Evolutionary conservation across 768 basidiomycete species (phyloP).

Genomic region (Obba rivulosa): DNA sequence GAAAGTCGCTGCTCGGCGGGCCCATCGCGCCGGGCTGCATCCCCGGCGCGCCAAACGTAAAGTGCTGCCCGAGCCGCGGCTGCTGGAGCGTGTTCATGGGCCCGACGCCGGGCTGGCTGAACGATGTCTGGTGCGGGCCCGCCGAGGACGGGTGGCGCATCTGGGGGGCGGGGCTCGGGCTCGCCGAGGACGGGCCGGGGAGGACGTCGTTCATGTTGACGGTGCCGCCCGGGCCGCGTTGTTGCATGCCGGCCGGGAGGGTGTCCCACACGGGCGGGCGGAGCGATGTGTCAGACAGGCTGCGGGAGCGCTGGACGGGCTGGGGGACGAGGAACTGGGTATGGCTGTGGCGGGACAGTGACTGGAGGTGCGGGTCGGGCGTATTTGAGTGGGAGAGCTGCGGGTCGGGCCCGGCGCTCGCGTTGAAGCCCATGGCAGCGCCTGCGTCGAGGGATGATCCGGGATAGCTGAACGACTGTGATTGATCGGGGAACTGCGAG

Average conservation of each 20-base stretch:
- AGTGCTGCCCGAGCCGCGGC: conserved; percentile 4
- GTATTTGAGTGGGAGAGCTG: conserved; percentile 11
- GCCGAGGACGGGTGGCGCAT: conserved; percentile 21
- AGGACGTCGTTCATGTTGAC: conserved; percentile 40
- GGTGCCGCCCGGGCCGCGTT: conserved; percentile 25
- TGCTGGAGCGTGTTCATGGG: conserved; percentile 5
- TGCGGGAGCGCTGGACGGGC: conserved; percentile 39
- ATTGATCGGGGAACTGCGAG: conserved; percentile 8
- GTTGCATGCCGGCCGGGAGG: conserved; percentile 27
- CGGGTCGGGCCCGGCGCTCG: conserved; percentile 2
- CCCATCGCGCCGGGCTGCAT: too few relatives aligned
- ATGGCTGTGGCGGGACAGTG: conserved; percentile 11
- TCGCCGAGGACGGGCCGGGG: conserved; percentile 19
- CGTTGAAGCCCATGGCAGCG: too few relatives aligned
- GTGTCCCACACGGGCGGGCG: conserved; percentile 52
- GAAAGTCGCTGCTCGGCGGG: conserved; percentile 16
- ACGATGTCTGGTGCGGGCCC: conserved; percentile 19
- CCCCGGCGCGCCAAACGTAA: conserved; percentile 10
- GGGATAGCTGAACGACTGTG: conserved; percentile 7
- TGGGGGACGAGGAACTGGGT: conserved; percentile 27
- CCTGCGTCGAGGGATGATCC: conserved; percentile 6
- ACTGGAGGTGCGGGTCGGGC: conserved; percentile 10
- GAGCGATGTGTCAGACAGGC: conserved; percentile 55
- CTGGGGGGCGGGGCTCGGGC: conserved; percentile 10
- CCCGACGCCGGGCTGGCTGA: conserved; percentile 8